Percentiles rank a stretch among this genome's conserved stretches.
phyloP scores from a whole-genome alignment of 495 filamentous ascomycete species.

The Usnea hakonensis region DNA sequence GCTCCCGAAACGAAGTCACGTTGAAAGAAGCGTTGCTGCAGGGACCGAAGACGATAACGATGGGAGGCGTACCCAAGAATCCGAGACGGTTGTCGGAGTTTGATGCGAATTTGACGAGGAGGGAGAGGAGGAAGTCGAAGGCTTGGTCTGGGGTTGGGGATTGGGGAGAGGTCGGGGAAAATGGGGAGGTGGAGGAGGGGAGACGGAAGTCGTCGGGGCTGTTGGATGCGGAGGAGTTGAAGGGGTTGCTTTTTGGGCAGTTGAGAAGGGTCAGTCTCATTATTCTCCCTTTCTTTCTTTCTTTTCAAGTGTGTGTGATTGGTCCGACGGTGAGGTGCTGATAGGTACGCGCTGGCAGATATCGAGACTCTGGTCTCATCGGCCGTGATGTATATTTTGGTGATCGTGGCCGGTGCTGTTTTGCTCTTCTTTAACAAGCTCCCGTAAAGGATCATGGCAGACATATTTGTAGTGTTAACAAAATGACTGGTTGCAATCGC shows the following conservation, averaged over 20 bases:
- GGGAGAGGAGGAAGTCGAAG: slow-evolving; percentile 1
- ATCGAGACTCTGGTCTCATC: background rate
- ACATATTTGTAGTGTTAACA: too few relatives aligned
- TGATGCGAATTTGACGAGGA: background rate
- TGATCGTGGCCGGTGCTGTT: background rate
- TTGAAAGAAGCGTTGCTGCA: background rate
- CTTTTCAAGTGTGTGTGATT: too few relatives aligned
- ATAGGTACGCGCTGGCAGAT: background rate
- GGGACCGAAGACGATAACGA: background rate
- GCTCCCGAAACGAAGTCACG: background rate
- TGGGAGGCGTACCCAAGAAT: background rate
- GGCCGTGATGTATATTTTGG: background rate
- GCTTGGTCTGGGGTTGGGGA: background rate
- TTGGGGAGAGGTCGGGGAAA: background rate
- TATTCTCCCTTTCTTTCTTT: too few relatives aligned
- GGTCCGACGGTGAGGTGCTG: background rate
- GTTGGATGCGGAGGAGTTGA: background rate
- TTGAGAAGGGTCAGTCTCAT: background rate
- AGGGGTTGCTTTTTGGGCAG: background rate
- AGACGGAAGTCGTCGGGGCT: background rate
- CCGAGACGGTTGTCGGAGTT: background rate
- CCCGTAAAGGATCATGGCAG: too few relatives aligned
- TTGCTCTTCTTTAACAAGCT: too few relatives aligned
- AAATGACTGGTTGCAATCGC: too few relatives aligned
- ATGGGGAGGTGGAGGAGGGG: background rate